Evolutionary conservation across 306 rosid genomes (phyloP).

Genomic region (Biancaea sappan): DNA sequence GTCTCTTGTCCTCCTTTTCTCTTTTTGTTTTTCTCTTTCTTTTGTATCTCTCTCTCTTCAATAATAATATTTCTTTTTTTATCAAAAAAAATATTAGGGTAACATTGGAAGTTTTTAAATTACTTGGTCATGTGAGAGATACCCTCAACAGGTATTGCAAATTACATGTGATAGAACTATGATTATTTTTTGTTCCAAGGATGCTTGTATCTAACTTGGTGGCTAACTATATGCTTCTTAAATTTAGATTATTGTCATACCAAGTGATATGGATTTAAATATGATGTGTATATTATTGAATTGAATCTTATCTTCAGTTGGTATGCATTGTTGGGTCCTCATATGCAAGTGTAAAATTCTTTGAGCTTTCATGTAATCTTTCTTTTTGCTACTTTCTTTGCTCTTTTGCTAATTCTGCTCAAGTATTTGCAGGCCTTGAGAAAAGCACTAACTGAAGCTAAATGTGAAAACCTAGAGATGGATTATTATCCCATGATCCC

Average conservation of each 20-base stretch:
- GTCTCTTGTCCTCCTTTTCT: too few species aligned
- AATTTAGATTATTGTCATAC: background rate
- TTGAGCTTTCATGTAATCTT: background rate
- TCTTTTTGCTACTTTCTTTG: background rate
- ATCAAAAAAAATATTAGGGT: too few species aligned
- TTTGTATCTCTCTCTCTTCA: too few species aligned
- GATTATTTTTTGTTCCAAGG: background rate
- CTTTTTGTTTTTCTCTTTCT: too few species aligned
- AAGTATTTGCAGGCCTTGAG: conserved; percentile 62
- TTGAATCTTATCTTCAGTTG: background rate
- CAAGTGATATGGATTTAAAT: background rate
- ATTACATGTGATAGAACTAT: background rate
- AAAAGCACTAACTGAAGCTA: conserved; percentile 54
- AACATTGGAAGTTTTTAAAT: background rate
- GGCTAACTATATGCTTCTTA: background rate
- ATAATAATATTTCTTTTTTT: too few species aligned
- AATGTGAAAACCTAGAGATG: conserved; percentile 47
- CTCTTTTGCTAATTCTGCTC: conserved; percentile 11
- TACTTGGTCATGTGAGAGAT: background rate
- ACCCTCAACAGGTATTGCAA: background rate
- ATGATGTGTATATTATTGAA: background rate
- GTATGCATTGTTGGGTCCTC: background rate
- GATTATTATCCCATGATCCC: conserved; percentile 79
- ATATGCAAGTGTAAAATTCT: background rate
- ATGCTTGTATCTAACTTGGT: background rate